These are phyloP conservation scores for Pythium aquatile DNA, from an alignment of 352 stramenopile species.

Conservation along the genomic window DNA sequence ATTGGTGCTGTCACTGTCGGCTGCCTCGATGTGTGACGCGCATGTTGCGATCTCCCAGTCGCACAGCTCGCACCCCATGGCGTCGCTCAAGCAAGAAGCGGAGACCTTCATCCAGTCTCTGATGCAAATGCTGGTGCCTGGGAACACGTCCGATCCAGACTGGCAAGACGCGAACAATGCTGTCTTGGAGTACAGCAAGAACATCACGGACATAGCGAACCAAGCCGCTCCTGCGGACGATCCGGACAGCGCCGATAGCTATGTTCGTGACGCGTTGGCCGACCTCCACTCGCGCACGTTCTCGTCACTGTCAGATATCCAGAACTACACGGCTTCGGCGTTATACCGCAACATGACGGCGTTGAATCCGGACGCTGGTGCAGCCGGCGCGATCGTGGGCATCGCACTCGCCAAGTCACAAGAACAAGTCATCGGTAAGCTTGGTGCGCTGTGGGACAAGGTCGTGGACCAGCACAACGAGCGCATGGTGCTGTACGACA, in stretches of 20 bases:
- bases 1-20: neutral
- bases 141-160: too few relatives aligned
- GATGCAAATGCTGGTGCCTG: neutral
- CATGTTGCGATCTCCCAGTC: slow-evolving; percentile 9
- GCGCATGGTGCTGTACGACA: slow-evolving; percentile 17
- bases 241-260: neutral
- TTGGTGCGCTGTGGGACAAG: neutral
- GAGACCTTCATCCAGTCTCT: neutral
- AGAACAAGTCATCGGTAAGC: slow-evolving; percentile 10
- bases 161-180: neutral
- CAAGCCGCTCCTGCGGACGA: neutral
- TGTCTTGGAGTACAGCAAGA: neutral
- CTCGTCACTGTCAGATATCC: neutral
- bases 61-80: slow-evolving; percentile 5
- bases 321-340: slow-evolving; percentile 9
- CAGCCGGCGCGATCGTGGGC: slow-evolving; percentile 3
- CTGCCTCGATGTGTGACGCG: slow-evolving; percentile 7
- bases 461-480: slow-evolving; percentile 15
- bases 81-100: neutral
- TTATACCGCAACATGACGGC: slow-evolving; percentile 14
- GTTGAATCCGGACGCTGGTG: slow-evolving; percentile 5
- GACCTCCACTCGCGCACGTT: slow-evolving; percentile 10
- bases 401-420: slow-evolving; percentile 11
- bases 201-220: neutral
- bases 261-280: neutral